Conservation (phyloP, 192 early-diverging fungal genomes). For the Kickxella alabastrina region DNA sequence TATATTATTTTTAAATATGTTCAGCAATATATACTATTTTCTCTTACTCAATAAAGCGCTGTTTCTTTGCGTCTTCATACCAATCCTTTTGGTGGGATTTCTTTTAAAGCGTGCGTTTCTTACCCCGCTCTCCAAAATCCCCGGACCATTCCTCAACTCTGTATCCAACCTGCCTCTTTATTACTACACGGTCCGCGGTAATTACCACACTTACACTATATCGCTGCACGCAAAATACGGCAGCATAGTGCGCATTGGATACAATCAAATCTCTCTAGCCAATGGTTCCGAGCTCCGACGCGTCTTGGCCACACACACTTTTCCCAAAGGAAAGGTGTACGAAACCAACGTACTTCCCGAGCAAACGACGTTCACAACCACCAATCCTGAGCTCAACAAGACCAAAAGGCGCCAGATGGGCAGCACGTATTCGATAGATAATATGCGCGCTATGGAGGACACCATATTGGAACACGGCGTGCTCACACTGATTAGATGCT, state of each 20-base stretch:
- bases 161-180: slow-evolving; percentile 27
- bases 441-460: slow-evolving; percentile 16
- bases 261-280: slow-evolving; percentile 29
- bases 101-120: not conserved
- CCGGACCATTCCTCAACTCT: slow-evolving; percentile 20
- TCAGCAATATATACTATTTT: too few relatives aligned
- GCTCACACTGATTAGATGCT: slow-evolving; percentile 15
- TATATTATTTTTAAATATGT: too few relatives aligned
- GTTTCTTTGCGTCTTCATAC: too few relatives aligned
- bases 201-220: slow-evolving; percentile 17
- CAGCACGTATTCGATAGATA: slow-evolving; percentile 13
- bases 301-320: slow-evolving; percentile 36
- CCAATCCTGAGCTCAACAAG: slow-evolving; percentile 32
- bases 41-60: too few relatives aligned
- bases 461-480: slow-evolving; percentile 21
- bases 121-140: slow-evolving; percentile 21
- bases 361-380: slow-evolving; percentile 29
- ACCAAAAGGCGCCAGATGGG: slow-evolving; percentile 29
- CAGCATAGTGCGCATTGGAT: slow-evolving; percentile 38
- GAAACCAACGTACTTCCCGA: slow-evolving; percentile 13
- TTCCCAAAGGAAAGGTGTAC: slow-evolving; percentile 30
- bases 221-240: slow-evolving; percentile 32
- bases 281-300: slow-evolving; percentile 12
- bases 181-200: slow-evolving; percentile 19
- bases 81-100: too few relatives aligned